Conservation (phyloP, 2,329 filamentous ascomycete species). For the Alternaria triticimaculans region DNA sequence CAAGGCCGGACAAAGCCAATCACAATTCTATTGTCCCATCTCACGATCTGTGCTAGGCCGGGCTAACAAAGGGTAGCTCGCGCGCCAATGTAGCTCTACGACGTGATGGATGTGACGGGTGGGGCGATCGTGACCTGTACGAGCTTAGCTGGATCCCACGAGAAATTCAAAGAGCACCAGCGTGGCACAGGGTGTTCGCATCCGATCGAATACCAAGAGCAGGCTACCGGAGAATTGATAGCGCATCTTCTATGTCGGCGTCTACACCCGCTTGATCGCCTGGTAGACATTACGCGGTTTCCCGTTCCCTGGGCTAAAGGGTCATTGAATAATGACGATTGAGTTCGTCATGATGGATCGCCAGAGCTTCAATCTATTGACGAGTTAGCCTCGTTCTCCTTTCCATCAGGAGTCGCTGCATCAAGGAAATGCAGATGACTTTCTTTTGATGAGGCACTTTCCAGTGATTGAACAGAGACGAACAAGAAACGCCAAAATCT, state of each 20-base stretch:
- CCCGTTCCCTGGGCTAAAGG: not conserved
- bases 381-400: not conserved
- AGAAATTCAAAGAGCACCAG: not conserved
- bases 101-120: constrained; percentile 1
- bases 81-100: constrained; percentile 1
- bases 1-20: constrained; percentile 3
- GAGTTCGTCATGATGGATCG: not conserved
- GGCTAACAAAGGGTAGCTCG: not conserved
- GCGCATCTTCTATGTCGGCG: not conserved
- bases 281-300: not conserved
- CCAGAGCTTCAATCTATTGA: not conserved
- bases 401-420: not conserved
- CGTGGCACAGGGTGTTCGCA: not conserved
- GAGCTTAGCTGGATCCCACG: not conserved
- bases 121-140: constrained; percentile 1
- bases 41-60: not conserved
- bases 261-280: not conserved
- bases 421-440: not conserved
- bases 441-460: not conserved
- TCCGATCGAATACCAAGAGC: not conserved
- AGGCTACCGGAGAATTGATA: not conserved
- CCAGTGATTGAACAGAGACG: not conserved
- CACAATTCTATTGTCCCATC: not conserved
- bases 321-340: not conserved
- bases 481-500: not conserved